Evolutionary conservation across 371 early-diverging fungal species (phyloP).

Genomic region (Rhizopus delemar): DNA sequence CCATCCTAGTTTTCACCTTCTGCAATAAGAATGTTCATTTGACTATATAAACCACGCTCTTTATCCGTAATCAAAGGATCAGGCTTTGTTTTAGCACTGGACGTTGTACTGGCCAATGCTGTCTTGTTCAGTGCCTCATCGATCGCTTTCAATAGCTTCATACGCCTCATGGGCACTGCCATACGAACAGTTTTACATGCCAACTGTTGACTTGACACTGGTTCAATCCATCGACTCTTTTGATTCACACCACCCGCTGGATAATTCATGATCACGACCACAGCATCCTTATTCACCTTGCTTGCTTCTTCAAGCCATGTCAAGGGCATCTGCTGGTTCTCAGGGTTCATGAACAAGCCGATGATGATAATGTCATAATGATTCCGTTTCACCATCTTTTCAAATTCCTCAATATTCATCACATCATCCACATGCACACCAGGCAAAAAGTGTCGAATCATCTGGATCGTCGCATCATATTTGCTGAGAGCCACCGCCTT

Average conservation of each 20-base stretch:
- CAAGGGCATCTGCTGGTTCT: not conserved
- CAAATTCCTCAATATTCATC: conserved; percentile 22
- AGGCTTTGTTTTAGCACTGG: conserved; percentile 8
- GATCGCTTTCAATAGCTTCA: conserved; percentile 44
- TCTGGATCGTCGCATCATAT: conserved; percentile 30
- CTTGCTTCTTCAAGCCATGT: conserved; percentile 28
- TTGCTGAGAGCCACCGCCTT: conserved; percentile 39
- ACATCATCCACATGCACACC: conserved; percentile 35
- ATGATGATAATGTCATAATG: conserved; percentile 41
- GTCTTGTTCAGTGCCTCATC: conserved; percentile 27
- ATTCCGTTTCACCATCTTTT: conserved; percentile 1
- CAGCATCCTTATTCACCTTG: conserved; percentile 14
- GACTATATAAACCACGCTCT: conserved; percentile 35
- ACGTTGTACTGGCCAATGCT: not conserved
- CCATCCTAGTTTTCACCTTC: conserved; percentile 14
- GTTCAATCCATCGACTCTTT: conserved; percentile 15
- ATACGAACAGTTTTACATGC: conserved; percentile 41
- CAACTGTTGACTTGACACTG: conserved; percentile 18
- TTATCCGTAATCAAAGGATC: conserved; percentile 28
- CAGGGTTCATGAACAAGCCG: conserved; percentile 30
- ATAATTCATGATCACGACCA: conserved; percentile 42
- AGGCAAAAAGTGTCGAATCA: conserved; percentile 34
- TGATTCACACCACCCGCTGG: conserved; percentile 33
- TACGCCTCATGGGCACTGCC: conserved; percentile 58
- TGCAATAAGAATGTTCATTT: conserved; percentile 43